phyloP scores from a whole-genome alignment of 805 yeast genomes.

The Lipomyces yamanashiensis region DNA sequence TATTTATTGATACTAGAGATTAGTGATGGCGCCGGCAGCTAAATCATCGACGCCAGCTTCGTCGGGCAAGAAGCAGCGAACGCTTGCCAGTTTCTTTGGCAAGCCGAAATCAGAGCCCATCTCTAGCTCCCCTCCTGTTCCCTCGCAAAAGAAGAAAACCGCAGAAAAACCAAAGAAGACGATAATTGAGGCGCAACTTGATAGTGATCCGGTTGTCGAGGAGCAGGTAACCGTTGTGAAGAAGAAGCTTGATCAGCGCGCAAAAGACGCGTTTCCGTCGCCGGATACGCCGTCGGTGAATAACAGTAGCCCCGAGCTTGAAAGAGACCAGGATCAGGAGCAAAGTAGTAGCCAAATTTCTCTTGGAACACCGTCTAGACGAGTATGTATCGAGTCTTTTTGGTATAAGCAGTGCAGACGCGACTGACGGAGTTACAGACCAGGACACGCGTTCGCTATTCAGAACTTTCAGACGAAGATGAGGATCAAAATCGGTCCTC shows the following conservation, averaged over 20 bases:
- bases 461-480: conserved; percentile 31
- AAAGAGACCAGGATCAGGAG: neutral
- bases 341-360: conserved; percentile 19
- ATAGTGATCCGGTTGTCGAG: conserved; percentile 32
- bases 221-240: neutral
- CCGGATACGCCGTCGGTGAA: conserved; percentile 20
- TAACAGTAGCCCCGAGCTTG: neutral
- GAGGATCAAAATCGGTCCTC: conserved; percentile 36
- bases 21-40: conserved; percentile 7
- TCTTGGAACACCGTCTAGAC: conserved; percentile 20
- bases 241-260: neutral
- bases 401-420: neutral
- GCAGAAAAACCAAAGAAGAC: conserved; percentile 3
- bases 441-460: conserved; percentile 25
- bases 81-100: conserved; percentile 34
- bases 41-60: conserved; percentile 10
- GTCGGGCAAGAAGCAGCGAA: conserved; percentile 31
- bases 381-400: conserved; percentile 9
- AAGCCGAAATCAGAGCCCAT: conserved; percentile 2
- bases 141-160: neutral
- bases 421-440: conserved; percentile 2
- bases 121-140: neutral
- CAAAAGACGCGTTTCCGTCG: conserved; percentile 20
- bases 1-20: too few relatives aligned
- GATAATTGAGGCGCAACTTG: conserved; percentile 16